Base-by-base conservation (phyloP, 768 basidiomycete species). In the Tephrocybe sp. region DNA sequence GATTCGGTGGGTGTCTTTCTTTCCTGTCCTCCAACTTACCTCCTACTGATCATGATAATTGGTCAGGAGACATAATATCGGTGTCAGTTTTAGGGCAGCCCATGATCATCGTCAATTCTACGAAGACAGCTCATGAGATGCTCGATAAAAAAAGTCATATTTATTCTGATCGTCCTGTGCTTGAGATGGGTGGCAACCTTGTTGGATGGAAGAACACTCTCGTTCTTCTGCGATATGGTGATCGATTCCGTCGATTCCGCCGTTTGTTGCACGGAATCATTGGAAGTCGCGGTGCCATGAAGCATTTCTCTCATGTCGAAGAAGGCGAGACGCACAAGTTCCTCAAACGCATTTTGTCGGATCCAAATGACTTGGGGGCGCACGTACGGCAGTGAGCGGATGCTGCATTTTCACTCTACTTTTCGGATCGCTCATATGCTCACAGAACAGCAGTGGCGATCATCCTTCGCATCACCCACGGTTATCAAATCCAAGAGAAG, bases 401-500 rank as follows among this genome's bases (percentile, higher is more conserved):
- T 23, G 19, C 16, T 15, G 4, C 15, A 15, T 34, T 36, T 31
- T 47, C 11, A 24, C 23, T 19, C 22, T 9, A 18, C 21, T 16
- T 13, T 33, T 24, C 12, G 22, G 16, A 15, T 24, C 11, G 19
- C 56, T 21, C 55, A 31, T 18, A 12, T 23, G 45, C 1, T 19
- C 22, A 23, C 23, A 70, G 69, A 41, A 80, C 76, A 2, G 70
- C 71, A 12, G 72, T 72, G 2, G 69, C 73, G 6, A 70, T 74
- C 45, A 74, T 76, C 34, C 63, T 76, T 21, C 70, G 69, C 18
- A 71, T 75, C 15, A 67, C 74, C 1, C 69, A 76, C 58, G 76
- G 76, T 3, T 74, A 75, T 51, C 59, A 67, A 34, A 67, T 76
- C 25, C 55, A 65, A 21, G 71, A 69, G 34, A 58, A 67, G 3